phyloP scores from a whole-genome alignment of 2,329 filamentous ascomycete species.

The Lasiodiplodia sp. region DNA sequence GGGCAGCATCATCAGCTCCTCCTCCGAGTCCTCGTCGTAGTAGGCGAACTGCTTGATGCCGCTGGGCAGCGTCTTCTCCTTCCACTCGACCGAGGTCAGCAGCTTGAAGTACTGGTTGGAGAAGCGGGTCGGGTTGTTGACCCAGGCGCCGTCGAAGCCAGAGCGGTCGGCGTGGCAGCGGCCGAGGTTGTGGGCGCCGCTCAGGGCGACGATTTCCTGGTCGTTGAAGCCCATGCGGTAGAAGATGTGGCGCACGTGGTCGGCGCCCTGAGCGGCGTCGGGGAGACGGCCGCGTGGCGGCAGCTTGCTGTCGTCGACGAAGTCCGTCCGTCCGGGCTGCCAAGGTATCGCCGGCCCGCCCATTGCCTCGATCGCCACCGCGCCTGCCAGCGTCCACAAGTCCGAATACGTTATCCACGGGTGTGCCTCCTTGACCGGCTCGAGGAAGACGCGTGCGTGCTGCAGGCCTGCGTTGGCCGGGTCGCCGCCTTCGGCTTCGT shows the following conservation, averaged over 20 bases:
- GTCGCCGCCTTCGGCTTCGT: conserved; percentile 69
- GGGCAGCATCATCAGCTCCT: conserved; percentile 71
- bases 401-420: conserved; percentile 72
- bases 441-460: conserved; percentile 69
- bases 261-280: conserved; percentile 61
- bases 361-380: conserved; percentile 66
- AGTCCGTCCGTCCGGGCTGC: conserved; percentile 67
- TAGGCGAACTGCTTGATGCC: conserved; percentile 66
- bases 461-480: conserved; percentile 71
- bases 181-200: conserved; percentile 65
- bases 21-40: conserved; percentile 63
- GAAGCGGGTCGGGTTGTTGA: conserved; percentile 66
- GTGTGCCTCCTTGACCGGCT: conserved; percentile 65
- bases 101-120: conserved; percentile 66
- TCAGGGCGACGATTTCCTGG: conserved; percentile 65
- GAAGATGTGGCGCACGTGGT: conserved; percentile 64
- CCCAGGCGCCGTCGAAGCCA: conserved; percentile 67
- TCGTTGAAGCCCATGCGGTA: conserved; percentile 68
- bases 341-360: conserved; percentile 66
- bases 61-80: conserved; percentile 60
- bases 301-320: conserved; percentile 66
- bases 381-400: conserved; percentile 69
- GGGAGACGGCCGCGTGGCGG: conserved; percentile 66
- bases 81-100: conserved; percentile 61
- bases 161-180: conserved; percentile 63